Evolutionary conservation across 2,329 filamentous ascomycete species (phyloP).

Genomic region (Teratosphaeria epicoccoides): DNA sequence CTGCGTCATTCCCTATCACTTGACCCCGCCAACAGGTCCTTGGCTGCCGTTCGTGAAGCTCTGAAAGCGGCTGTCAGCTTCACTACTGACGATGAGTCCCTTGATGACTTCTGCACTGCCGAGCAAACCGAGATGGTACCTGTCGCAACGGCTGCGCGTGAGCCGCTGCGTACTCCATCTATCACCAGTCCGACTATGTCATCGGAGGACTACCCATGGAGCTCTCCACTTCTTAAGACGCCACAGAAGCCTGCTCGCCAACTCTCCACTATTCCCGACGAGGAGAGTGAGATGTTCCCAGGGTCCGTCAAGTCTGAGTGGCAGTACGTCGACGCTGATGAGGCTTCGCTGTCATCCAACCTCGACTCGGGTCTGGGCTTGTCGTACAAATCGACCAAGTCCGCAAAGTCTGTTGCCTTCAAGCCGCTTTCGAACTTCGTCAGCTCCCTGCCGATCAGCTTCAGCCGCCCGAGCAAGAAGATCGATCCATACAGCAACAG

Average conservation of each 20-base stretch:
- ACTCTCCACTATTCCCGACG: slow-evolving; percentile 73
- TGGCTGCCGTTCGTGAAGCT: slow-evolving; percentile 65
- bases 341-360: slow-evolving; percentile 73
- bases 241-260: slow-evolving; percentile 64
- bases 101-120: slow-evolving; percentile 87
- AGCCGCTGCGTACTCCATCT: slow-evolving; percentile 90
- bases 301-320: slow-evolving; percentile 56
- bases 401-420: slow-evolving; percentile 30
- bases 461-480: slow-evolving; percentile 52
- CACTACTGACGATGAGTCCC: slow-evolving; percentile 80
- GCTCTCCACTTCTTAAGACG: slow-evolving; percentile 72
- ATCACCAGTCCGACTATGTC: slow-evolving; percentile 74
- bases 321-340: slow-evolving; percentile 68
- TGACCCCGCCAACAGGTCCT: slow-evolving; percentile 78
- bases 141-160: slow-evolving; percentile 68
- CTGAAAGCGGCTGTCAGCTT: slow-evolving; percentile 76
- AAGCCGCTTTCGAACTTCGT: slow-evolving; percentile 61
- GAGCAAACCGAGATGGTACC: slow-evolving; percentile 62
- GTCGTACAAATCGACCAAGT: slow-evolving; percentile 62
- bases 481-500: slow-evolving; percentile 23
- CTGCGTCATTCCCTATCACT: slow-evolving; percentile 82
- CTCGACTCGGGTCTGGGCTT: slow-evolving; percentile 70
- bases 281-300: slow-evolving; percentile 77
- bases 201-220: slow-evolving; percentile 52
- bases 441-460: slow-evolving; percentile 60